Base-by-base conservation (phyloP, 139 green algal species). In the Pleodorina starrii region DNA sequence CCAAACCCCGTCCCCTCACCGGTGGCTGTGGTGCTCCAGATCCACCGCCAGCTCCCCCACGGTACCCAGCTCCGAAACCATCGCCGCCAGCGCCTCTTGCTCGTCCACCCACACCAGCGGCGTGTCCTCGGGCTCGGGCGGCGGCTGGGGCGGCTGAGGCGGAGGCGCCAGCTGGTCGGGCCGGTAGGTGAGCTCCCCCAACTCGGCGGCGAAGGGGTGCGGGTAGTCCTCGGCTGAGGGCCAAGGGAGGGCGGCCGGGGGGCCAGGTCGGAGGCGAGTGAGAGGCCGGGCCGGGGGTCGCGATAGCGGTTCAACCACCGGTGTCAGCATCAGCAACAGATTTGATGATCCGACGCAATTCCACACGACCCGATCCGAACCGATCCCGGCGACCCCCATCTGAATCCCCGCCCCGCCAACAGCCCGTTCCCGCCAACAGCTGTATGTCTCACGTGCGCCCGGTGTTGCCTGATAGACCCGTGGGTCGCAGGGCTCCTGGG, bases 21-120 rank as follows among this genome's bases (percentile, higher is more conserved):
- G 91, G 93, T 97, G 98, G 54, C 69, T 93, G 93, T 99, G 97
- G 9, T 95, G 90, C 89, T 99, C 97, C 89, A 99, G 85, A 75
- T 99, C 97, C 6, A 99, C 84, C 0, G 97, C 97, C 9, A 99
- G 42, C 84, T 98, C 93, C 16, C 50, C 72, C 1, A 74, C 87
- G 0, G 44, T 80, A 11, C 51, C 42, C 79, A 98, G 92, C 16
- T 89, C 85, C 40, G 50, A 84, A 0, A 91, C 93, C 93, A 96
- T 90, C 0, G 19, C 76, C 44, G 77, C 38, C 51, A 97, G 84
- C 44, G 68, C 81, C 63, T 83, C 84, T 2, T 57, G 44, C 0
- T 90, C 95, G 73, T 97, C 95, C 66, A 98, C 94, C 42, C 89
- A 95, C 0, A 80, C 87, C 40, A 96, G 93, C 1, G 94, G 91